Evolutionary conservation across 192 early-diverging fungal genomes (phyloP), one percentile per base, ranked within the genome.

Genomic region (Umbelopsis isabellina): DNA sequence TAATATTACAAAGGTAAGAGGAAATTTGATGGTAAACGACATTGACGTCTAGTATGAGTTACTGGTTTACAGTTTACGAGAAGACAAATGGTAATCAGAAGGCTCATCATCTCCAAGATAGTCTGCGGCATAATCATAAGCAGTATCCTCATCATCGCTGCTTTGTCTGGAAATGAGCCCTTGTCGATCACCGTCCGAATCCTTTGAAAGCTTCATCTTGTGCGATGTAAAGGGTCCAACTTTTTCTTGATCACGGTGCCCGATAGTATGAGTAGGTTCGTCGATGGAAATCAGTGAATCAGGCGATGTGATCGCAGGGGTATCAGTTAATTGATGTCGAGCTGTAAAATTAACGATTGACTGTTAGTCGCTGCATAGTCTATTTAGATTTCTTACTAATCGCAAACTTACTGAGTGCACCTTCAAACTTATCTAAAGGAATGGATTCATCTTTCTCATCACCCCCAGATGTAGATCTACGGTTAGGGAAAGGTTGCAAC

Each of bases 211-310:
- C 30, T 61, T 61, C 55, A 27, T 61, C 33, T 61, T 61, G 12
- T 35, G 16, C 2, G 55, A 27, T n/a, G 27, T 25, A 6, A 61
- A 35, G 4, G 55, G 55, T 2, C 30, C 55, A 12, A 61, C 25
- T 33, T 61, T 61, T 8, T 61, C 55, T 61, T 61, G 55, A 33
- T 61, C 55, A 35, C 55, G 25, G 18, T 61, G 55, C 3, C 55
- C 55, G 25, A 15, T n/a, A 3, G 55, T 3, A 27, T 25, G 33
- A 18, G 27, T 18, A 1, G 55, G 55, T 61, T 4, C 11, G 30
- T 61, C 55, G 13, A 61, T 35, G 25, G 55, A 30, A 18, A 61
- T 61, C 15, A 61, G 55, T 25, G 55, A 18, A n/a, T 18, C 55
- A 61, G 55, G 27, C 12, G 23, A 22, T 27, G 21, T 16, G 13